A percentile compares a stretch with the other conserved stretches of the same genome.
Evolutionary conservation across 768 basidiomycete species (phyloP).

Genomic region (Collybia mongolica): DNA sequence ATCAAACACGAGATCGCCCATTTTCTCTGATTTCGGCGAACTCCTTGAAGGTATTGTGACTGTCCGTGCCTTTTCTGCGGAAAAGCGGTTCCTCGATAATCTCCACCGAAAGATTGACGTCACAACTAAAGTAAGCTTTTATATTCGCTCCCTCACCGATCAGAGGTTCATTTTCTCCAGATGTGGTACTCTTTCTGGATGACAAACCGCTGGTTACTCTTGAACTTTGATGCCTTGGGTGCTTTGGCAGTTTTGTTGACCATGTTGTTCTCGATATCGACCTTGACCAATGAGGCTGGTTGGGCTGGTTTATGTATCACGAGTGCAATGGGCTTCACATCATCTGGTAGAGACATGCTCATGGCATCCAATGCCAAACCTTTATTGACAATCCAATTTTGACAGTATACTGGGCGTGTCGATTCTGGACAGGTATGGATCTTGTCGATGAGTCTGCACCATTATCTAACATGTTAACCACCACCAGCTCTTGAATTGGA

Average conservation of each 20-base stretch:
- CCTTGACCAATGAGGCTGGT: conserved; percentile 51
- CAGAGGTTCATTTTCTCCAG: conserved; percentile 24
- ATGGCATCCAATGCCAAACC: background rate
- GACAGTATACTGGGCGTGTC: conserved; percentile 50
- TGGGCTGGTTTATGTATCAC: conserved; percentile 75
- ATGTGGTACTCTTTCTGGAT: conserved; percentile 92
- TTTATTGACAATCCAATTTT: background rate
- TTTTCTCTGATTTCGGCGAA: conserved; percentile 82
- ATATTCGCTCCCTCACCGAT: background rate
- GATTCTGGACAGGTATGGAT: conserved; percentile 42
- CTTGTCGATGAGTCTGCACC: background rate
- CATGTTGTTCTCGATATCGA: conserved; percentile 72
- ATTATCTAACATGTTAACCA: background rate
- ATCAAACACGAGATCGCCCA: conserved; percentile 81
- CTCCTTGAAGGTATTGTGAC: conserved; percentile 90
- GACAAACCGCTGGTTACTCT: conserved; percentile 82
- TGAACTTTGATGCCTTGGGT: conserved; percentile 82
- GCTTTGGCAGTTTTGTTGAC: conserved; percentile 73
- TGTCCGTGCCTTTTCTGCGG: conserved; percentile 86
- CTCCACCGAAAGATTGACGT: conserved; percentile 73
- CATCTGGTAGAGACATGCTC: conserved; percentile 27
- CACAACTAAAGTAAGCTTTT: conserved; percentile 62
- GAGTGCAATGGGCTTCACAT: conserved; percentile 56
- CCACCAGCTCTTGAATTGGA: conserved; percentile 65
- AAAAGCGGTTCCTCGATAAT: conserved; percentile 71